Evolutionary conservation across 768 basidiomycete genomes (phyloP), one percentile per base, ranked within the genome.

Genomic region (Terana coerulea): DNA sequence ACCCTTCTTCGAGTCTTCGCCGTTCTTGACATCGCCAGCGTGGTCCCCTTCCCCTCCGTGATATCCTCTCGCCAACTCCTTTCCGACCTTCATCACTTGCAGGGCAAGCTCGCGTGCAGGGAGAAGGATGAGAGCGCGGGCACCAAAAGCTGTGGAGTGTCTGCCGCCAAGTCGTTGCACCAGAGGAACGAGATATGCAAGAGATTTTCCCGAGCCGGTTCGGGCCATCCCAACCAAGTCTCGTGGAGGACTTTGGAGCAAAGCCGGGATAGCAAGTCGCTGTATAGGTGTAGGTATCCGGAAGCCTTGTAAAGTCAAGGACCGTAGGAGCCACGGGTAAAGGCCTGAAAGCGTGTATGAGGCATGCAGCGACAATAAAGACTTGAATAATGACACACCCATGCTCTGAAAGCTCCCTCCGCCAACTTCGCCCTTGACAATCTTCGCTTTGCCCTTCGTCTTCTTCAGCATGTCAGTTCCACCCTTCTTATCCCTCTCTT

Each of bases 221-320:
- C 97, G 81, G 31, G 97, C 95, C 97, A 98, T 99, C 35, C 92
- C 95, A 12, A 98, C 92, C 12, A 99, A 82, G 69, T 97, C 95
- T 47, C 89, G 76, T 8, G 94, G 92, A 34, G 95, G 93, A 35
- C 79, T 82, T 11, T 86, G 69, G 33, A 98, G 80, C 35, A 97
- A 79, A 17, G 84, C 75, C 5, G 97, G 97, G 39, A 99, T 90
- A 2, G 93, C 74, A 21, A 88, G 77, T 5, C 95, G 83, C 67
- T 99, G 97, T 44, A 99, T 98, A 0, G 97, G 97, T 0, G 97
- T 99, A 12, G 97, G 97, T 37, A 85, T 88, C 30, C 91, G 86
- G 69, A 91, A 98, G 15, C 95, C 95, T 62, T 95, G 87, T n/a
- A 95, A 75, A 2, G 88, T 86, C 33, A 98, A 72, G 2, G 92